Conservation (phyloP, 2,329 filamentous ascomycete genomes). For the Teratosphaeria gauchensis region DNA sequence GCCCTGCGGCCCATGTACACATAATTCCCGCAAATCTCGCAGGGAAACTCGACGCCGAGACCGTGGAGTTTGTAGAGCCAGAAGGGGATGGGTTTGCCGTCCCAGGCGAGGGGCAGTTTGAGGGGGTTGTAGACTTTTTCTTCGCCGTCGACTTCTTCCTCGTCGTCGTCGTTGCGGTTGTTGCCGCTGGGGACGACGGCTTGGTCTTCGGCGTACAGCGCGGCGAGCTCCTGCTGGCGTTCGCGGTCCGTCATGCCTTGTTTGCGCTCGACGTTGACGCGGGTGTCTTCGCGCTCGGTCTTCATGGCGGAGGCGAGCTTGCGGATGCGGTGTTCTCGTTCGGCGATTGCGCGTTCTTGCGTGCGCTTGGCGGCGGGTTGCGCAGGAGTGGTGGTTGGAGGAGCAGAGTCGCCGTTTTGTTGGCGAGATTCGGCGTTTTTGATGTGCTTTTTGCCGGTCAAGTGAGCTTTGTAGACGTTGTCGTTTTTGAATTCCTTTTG, state of each 20-base stretch:
- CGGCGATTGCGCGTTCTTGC: slow-evolving; percentile 84
- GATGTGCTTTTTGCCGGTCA: slow-evolving; percentile 86
- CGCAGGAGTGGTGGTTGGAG: slow-evolving; percentile 2
- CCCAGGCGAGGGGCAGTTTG: slow-evolving; percentile 92
- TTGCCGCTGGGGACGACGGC: slow-evolving; percentile 27
- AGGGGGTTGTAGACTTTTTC: slow-evolving; percentile 94
- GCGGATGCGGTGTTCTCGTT: slow-evolving; percentile 75
- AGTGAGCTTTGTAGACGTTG: slow-evolving; percentile 83
- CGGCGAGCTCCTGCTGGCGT: slow-evolving; percentile 85
- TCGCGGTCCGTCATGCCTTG: slow-evolving; percentile 97
- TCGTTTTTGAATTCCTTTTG: slow-evolving; percentile 93
- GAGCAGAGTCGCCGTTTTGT: slow-evolving; percentile 13
- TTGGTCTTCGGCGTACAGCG: slow-evolving; percentile 58
- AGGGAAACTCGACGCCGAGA: slow-evolving; percentile 85
- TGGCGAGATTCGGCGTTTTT: slow-evolving; percentile 63
- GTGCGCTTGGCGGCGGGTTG: slow-evolving; percentile 37
- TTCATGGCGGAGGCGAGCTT: slow-evolving; percentile 74
- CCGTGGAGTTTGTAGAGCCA: slow-evolving; percentile 98
- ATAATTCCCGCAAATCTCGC: slow-evolving; percentile 95
- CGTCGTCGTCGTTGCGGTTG: slow-evolving; percentile 45
- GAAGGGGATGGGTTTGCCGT: slow-evolving; percentile 96
- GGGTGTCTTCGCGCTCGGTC: slow-evolving; percentile 77
- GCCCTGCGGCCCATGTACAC: slow-evolving; percentile 96
- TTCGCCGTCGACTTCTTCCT: slow-evolving; percentile 52
- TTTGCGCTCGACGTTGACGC: slow-evolving; percentile 89